Conservation (phyloP, 768 basidiomycete species). For the Mycena belliarum region DNA sequence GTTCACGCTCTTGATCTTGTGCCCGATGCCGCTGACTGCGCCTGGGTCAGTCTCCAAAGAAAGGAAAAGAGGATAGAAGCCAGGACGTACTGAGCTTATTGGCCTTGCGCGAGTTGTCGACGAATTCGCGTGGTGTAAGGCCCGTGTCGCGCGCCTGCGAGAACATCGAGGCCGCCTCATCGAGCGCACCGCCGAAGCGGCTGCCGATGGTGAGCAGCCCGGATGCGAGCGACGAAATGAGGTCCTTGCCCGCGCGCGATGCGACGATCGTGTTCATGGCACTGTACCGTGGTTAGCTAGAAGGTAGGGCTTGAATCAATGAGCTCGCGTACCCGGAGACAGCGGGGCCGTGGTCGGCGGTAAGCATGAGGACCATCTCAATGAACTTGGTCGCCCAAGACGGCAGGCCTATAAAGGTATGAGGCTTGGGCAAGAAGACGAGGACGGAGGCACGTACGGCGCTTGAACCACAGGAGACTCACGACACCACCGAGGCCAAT, state of each 20-base stretch:
- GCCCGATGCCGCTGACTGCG: slow-evolving; percentile 93
- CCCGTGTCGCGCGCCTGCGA: slow-evolving; percentile 88
- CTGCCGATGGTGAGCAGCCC: slow-evolving; percentile 97
- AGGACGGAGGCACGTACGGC: slow-evolving; percentile 47
- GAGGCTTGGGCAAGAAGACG: not conserved
- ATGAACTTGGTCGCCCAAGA: slow-evolving; percentile 97
- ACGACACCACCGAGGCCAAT: slow-evolving; percentile 98
- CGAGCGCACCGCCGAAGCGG: slow-evolving; percentile 97
- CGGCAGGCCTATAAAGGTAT: slow-evolving; percentile 54
- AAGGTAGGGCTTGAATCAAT: slow-evolving; percentile 18
- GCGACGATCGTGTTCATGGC: slow-evolving; percentile 99
- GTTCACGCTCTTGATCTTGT: slow-evolving; percentile 99
- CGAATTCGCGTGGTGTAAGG: slow-evolving; percentile 96
- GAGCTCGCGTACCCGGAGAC: slow-evolving; percentile 74
- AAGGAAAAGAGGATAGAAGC: not conserved
- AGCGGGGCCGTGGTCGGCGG: slow-evolving; percentile 96
- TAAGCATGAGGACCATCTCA: slow-evolving; percentile 99
- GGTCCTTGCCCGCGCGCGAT: slow-evolving; percentile 97
- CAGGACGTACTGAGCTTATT: slow-evolving; percentile 88
- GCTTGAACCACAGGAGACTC: slow-evolving; percentile 96
- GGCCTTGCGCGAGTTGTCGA: slow-evolving; percentile 88
- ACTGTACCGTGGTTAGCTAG: slow-evolving; percentile 25
- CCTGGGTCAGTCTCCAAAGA: slow-evolving; percentile 3
- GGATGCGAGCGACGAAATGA: slow-evolving; percentile 94
- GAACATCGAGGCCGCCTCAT: slow-evolving; percentile 97